phyloP scores from a whole-genome alignment of 75 land plant genomes.

The Picea glauca region DNA sequence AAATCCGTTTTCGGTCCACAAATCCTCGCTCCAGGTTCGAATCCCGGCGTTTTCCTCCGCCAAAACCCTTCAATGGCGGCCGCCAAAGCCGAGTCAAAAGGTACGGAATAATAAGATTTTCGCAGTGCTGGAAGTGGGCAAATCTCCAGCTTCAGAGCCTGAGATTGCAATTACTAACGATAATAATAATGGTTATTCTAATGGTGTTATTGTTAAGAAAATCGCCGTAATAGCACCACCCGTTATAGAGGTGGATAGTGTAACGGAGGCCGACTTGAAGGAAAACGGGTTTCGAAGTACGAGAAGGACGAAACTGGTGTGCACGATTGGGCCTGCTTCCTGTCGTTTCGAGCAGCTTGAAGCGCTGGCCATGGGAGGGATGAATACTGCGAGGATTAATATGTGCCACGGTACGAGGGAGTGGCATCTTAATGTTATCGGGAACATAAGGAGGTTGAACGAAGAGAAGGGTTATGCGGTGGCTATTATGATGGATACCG shows the following conservation, averaged over 20 bases:
- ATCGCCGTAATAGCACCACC: background rate
- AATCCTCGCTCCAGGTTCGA: background rate
- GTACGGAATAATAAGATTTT: background rate
- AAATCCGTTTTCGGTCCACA: background rate
- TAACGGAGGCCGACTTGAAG: conserved; percentile 40
- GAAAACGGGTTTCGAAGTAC: conserved; percentile 55
- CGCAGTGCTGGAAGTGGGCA: background rate
- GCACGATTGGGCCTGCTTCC: conserved; percentile 71
- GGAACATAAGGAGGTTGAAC: conserved; percentile 38
- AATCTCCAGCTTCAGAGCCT: conserved; percentile 5
- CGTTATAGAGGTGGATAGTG: conserved; percentile 32
- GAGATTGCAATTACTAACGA: background rate
- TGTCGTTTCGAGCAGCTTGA: conserved; percentile 49
- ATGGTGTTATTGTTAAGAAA: background rate
- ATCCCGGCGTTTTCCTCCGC: background rate
- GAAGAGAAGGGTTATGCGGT: conserved; percentile 40
- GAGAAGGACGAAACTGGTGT: conserved; percentile 67
- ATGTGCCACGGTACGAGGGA: conserved; percentile 71
- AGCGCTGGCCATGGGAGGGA: conserved; percentile 58
- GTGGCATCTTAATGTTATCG: conserved; percentile 56
- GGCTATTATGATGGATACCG: conserved; percentile 59
- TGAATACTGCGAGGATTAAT: conserved; percentile 74
- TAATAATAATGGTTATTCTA: background rate
- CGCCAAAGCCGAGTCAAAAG: background rate
- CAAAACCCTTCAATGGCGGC: background rate